phyloP scores from a whole-genome alignment of 768 basidiomycete genomes.

The Hericium rajendrae region DNA sequence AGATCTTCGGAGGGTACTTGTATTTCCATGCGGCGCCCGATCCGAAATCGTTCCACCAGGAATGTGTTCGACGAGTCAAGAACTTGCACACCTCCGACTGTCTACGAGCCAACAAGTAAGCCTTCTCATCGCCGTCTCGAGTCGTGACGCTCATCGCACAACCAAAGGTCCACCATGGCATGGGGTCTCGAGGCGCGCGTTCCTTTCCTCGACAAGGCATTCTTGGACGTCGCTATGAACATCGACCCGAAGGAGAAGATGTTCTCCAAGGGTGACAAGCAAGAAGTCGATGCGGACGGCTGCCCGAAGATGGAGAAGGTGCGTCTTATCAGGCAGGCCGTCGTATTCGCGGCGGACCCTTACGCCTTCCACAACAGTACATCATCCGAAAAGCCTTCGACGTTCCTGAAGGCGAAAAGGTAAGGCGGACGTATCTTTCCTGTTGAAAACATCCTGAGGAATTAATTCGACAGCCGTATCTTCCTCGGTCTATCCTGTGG shows the following conservation, averaged over 20 bases:
- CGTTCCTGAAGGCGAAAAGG: constrained; percentile 59
- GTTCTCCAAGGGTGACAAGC: constrained; percentile 73
- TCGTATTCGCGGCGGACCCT: background rate
- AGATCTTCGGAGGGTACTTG: constrained; percentile 95
- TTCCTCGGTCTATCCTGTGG: constrained; percentile 93
- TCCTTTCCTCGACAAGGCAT: constrained; percentile 95
- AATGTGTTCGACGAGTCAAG: constrained; percentile 90
- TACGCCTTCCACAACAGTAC: constrained; percentile 43
- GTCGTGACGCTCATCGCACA: constrained; percentile 3
- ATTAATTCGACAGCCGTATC: constrained; percentile 57
- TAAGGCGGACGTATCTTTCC: constrained; percentile 15
- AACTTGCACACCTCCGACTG: constrained; percentile 97
- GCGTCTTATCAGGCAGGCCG: constrained; percentile 1
- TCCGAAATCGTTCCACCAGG: constrained; percentile 82
- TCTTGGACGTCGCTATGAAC: constrained; percentile 91
- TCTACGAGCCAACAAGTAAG: constrained; percentile 93
- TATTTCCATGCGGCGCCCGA: constrained; percentile 99
- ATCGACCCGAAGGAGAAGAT: constrained; percentile 79
- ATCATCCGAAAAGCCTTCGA: constrained; percentile 96
- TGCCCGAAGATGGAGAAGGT: constrained; percentile 95
- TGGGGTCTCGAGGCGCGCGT: constrained; percentile 99
- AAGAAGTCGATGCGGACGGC: constrained; percentile 77
- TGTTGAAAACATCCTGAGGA: background rate
- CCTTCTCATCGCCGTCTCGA: background rate
- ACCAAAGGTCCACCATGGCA: constrained; percentile 87